Base-by-base conservation (phyloP, 495 filamentous ascomycete species). In the Aspergillus panamensis region DNA sequence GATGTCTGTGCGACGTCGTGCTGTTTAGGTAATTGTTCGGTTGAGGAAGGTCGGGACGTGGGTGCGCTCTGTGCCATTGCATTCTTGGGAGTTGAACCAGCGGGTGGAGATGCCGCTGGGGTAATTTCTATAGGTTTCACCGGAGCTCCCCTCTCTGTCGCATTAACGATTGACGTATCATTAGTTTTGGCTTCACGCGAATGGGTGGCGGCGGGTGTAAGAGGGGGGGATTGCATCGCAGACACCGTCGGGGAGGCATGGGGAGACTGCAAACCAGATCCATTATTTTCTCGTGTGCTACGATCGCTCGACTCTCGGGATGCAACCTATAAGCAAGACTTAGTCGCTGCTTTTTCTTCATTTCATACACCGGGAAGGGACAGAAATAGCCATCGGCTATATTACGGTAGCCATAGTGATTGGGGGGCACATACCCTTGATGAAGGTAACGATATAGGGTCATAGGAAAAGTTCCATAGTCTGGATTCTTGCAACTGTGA, bases 391-490 rank as follows among this genome's bases (percentile, higher is more conserved):
- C n/a, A 51, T 29, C n/a, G 16, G 13, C 13, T 12, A 44, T 10
- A 45, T 10, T 20, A 13, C 9, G 6, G 13, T 20, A 17, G 17
- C 25, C 20, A 50, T 29, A 14, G 16, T 20, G 31, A 42, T 3
- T 19, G 49, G 14, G 50, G 16, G 16, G 57, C 59, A 82, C 89
- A 67, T 84, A 93, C 92, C 74, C 90, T 84, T 31, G 91, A 95
- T 25, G 84, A 77, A n/a, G 91, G 91, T 33, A 96, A 74, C 37
- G 92, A 96, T 42, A 95, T 81, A 21, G 92, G 86, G 62, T 96
- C 92, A 69, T 92, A 96, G 6, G 84, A 84, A 69, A 90, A 96
- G 63, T 91, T 88, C 59, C 85, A 87, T 73, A 92, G 83, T n/a
- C 91, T 84, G 29, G 83, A 81, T 64, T 89, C 85, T 70, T 96